A percentile compares a stretch with the other conserved stretches of the same genome.
These are phyloP conservation scores for Mycena rosella DNA, from an alignment of 768 basidiomycete species.

Conservation along the genomic window DNA sequence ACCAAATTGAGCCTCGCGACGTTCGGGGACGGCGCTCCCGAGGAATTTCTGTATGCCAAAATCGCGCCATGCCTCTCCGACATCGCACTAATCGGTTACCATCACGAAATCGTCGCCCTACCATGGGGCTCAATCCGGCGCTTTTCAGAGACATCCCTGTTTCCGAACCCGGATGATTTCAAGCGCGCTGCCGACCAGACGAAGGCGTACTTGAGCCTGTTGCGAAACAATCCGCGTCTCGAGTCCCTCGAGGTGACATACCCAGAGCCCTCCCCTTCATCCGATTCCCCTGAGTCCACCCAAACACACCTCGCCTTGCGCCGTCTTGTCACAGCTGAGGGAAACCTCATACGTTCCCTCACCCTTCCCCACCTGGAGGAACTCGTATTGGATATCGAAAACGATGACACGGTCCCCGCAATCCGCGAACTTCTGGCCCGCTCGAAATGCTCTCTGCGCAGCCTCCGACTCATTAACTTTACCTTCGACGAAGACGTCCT, in stretches of 20 bases:
- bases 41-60: conserved; percentile 11
- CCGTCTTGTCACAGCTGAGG: not conserved
- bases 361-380: too few species aligned
- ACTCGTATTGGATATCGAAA: too few species aligned
- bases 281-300: not conserved
- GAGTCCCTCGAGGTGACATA: conserved; percentile 12
- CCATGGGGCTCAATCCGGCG: conserved; percentile 16
- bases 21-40: not conserved
- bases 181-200: not conserved
- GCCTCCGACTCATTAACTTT: conserved; percentile 10
- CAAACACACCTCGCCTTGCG: conserved; percentile 14
- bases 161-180: not conserved
- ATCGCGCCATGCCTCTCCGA: conserved; percentile 8
- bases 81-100: not conserved
- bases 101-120: not conserved
- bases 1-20: not conserved
- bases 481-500: not conserved
- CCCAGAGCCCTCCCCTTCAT: not conserved
- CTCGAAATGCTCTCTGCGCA: conserved; percentile 21
- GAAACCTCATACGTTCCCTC: too few species aligned
- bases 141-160: conserved; percentile 4
- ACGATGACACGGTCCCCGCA: too few species aligned
- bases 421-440: not conserved
- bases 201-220: conserved; percentile 7
- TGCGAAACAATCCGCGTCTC: conserved; percentile 9